Evolutionary conservation across 768 basidiomycete species (phyloP).

Genomic region (Psilocybe tampanensis): DNA sequence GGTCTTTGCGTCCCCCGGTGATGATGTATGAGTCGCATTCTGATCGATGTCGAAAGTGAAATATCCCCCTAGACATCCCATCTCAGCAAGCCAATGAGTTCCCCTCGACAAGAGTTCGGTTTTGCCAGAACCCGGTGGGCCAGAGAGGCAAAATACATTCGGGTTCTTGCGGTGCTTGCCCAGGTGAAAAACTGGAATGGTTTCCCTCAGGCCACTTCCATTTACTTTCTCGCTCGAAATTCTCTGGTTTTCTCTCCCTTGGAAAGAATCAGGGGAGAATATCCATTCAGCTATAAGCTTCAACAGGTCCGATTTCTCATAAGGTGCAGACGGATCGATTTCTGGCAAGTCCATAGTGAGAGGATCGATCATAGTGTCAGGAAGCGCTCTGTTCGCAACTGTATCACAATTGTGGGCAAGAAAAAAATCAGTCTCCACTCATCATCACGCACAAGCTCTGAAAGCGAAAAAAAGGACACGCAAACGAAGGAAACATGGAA

Average conservation of each 20-base stretch:
- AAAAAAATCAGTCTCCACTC: not conserved
- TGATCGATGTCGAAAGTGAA: slow-evolving; percentile 18
- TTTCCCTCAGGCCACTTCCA: not conserved
- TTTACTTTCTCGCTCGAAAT: not conserved
- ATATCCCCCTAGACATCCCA: slow-evolving; percentile 23
- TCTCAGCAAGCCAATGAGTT: slow-evolving; percentile 18
- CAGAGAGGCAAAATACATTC: slow-evolving; percentile 20
- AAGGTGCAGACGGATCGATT: not conserved
- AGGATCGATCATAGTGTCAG: slow-evolving; percentile 8
- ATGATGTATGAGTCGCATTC: not conserved
- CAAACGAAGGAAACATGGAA: not conserved
- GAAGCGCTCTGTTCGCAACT: slow-evolving; percentile 17
- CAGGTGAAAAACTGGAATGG: not conserved
- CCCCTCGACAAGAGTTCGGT: slow-evolving; percentile 18
- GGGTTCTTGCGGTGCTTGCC: not conserved
- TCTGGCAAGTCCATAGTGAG: slow-evolving; percentile 20
- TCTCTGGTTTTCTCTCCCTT: not conserved
- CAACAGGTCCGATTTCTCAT: slow-evolving; percentile 16
- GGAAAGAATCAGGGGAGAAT: slow-evolving; percentile 10
- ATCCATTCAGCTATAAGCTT: slow-evolving; percentile 22
- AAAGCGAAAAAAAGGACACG: not conserved
- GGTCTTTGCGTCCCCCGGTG: not conserved
- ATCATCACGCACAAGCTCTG: not conserved
- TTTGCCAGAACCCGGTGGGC: slow-evolving; percentile 13
- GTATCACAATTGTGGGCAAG: not conserved